Evolutionary conservation across 176 grass and related monocot genomes (phyloP).

Genomic region (Urochloa ruziziensis): DNA sequence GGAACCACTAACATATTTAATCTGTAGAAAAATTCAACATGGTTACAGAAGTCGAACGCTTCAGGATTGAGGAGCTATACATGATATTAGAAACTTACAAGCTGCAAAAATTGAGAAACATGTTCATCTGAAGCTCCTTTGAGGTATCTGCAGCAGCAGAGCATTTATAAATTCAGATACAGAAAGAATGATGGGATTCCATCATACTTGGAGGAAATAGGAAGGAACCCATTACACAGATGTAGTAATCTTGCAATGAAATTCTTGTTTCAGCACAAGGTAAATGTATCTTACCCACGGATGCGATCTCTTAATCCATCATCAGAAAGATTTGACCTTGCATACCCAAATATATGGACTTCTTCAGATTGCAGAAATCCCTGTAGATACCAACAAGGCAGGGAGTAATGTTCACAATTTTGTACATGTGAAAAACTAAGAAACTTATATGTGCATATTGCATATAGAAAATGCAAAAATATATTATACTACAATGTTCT

Average conservation of each 20-base stretch:
- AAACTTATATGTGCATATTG: background rate
- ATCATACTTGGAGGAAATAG: background rate
- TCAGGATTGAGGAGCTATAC: background rate
- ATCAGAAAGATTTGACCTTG: slow-evolving; percentile 88
- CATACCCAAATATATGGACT: slow-evolving; percentile 94
- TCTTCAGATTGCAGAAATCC: slow-evolving; percentile 73
- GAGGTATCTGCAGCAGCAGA: slow-evolving; percentile 58
- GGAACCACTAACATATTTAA: slow-evolving; percentile 94
- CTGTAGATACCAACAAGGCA: slow-evolving; percentile 33
- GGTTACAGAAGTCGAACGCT: slow-evolving; percentile 22
- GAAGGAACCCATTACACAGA: background rate
- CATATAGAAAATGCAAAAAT: background rate
- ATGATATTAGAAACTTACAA: slow-evolving; percentile 50
- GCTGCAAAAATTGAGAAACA: slow-evolving; percentile 72
- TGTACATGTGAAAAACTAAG: slow-evolving; percentile 4
- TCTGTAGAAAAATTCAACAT: slow-evolving; percentile 46
- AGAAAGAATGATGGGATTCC: background rate
- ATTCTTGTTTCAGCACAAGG: background rate
- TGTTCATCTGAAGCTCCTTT: slow-evolving; percentile 68
- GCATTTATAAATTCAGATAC: background rate
- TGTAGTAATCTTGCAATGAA: background rate
- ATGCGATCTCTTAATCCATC: slow-evolving; percentile 80
- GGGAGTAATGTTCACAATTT: slow-evolving; percentile 11
- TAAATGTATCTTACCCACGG: slow-evolving; percentile 53
- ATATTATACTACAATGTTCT: background rate